These are phyloP conservation scores for Mycena pura DNA, from an alignment of 768 basidiomycete genomes.

Conservation along the genomic window DNA sequence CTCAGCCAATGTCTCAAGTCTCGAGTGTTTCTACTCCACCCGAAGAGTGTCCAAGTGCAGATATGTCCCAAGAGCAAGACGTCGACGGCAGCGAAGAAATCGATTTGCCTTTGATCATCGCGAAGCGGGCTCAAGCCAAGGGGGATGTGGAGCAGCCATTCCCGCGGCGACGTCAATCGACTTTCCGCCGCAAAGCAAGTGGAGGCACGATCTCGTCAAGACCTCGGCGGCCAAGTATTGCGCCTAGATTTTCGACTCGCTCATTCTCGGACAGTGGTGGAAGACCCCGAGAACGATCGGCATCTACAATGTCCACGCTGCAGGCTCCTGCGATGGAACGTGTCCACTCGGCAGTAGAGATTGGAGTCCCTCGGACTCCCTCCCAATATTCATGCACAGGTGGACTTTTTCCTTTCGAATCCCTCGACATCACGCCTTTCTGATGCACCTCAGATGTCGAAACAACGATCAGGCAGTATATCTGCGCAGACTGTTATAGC, in stretches of 20 bases:
- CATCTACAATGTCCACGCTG: constrained; percentile 45
- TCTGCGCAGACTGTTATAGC: constrained; percentile 68
- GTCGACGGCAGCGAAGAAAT: constrained; percentile 68
- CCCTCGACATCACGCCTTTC: constrained; percentile 47
- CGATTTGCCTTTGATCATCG: constrained; percentile 63
- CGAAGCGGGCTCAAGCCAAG: constrained; percentile 53
- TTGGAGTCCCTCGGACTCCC: constrained; percentile 44
- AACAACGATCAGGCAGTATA: constrained; percentile 48
- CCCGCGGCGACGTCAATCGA: constrained; percentile 48
- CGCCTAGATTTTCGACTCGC: constrained; percentile 32
- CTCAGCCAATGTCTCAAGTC: constrained; percentile 36
- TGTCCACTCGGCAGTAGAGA: constrained; percentile 38
- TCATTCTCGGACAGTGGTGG: constrained; percentile 39
- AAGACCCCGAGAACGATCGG: constrained; percentile 39
- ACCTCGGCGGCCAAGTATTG: constrained; percentile 38
- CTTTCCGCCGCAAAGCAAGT: constrained; percentile 48
- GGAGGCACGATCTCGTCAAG: constrained; percentile 35
- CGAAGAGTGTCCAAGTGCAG: constrained; percentile 23
- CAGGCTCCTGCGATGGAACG: constrained; percentile 38
- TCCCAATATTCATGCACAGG: constrained; percentile 53
- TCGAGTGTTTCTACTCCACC: constrained; percentile 22
- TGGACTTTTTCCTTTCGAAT: constrained; percentile 46
- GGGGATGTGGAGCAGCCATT: constrained; percentile 52
- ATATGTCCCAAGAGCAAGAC: constrained; percentile 9
- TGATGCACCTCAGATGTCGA: constrained; percentile 29